phyloP scores from a whole-genome alignment of 257 asterid genomes.

The Datura wrightii region DNA sequence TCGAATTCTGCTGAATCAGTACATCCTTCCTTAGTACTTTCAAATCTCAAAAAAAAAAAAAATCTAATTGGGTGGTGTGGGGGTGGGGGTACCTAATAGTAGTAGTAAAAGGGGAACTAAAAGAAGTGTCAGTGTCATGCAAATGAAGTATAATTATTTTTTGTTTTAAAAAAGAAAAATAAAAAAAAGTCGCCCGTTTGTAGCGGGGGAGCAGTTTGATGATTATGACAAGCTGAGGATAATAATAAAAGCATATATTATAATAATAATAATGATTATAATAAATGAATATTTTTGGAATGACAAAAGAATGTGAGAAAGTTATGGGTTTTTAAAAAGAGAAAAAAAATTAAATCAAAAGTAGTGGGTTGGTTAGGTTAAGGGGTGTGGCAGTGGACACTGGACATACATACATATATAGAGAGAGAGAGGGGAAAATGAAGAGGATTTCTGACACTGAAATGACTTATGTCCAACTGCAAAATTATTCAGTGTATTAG shows the following conservation, averaged over 20 bases:
- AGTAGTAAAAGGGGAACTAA: not conserved
- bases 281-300: no score
- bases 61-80: no score
- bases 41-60: not conserved
- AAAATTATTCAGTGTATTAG: conserved; percentile 18
- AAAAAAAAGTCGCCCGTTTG: conserved; percentile 47
- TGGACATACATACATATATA: not conserved
- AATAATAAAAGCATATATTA: not conserved
- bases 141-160: not conserved
- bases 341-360: conserved; percentile 36
- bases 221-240: conserved; percentile 34
- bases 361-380: conserved; percentile 35
- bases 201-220: conserved; percentile 70
- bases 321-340: conserved; percentile 57
- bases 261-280: not conserved
- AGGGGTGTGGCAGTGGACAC: conserved; percentile 49
- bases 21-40: not conserved
- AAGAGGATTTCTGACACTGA: conserved; percentile 51
- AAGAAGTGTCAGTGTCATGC: conserved; percentile 32
- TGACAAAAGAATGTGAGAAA: conserved; percentile 51
- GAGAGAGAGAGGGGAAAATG: not conserved
- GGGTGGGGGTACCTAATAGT: not conserved
- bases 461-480: conserved; percentile 54
- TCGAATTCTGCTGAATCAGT: not conserved
- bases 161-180: not conserved